A percentile compares a stretch with the other conserved stretches of the same genome.
Conservation (phyloP, 2,329 filamentous ascomycete genomes). For the Erysiphe pulchra region DNA sequence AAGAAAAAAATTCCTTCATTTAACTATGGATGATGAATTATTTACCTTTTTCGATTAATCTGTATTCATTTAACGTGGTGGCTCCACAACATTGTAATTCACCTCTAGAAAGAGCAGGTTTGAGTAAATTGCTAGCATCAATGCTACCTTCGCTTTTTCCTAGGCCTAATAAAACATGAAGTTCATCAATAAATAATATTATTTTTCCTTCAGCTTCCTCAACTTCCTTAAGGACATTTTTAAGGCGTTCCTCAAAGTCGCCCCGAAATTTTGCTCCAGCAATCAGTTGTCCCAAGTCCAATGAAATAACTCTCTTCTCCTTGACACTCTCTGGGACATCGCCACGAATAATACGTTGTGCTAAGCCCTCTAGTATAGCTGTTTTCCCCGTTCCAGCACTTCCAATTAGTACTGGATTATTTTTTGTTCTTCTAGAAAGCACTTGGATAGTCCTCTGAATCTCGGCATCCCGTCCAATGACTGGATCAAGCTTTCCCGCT, state of each 20-base stretch:
- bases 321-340: slow-evolving; percentile 93
- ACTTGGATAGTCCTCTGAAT: slow-evolving; percentile 91
- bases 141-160: slow-evolving; percentile 93
- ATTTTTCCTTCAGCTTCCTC: slow-evolving; percentile 70
- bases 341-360: slow-evolving; percentile 67
- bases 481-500: slow-evolving; percentile 79
- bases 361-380: slow-evolving; percentile 72
- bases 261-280: slow-evolving; percentile 88
- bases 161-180: slow-evolving; percentile 73
- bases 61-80: slow-evolving; percentile 79
- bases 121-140: slow-evolving; percentile 83
- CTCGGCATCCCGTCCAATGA: slow-evolving; percentile 66
- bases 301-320: slow-evolving; percentile 65
- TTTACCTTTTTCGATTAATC: slow-evolving; percentile 55
- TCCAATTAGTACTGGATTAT: slow-evolving; percentile 70
- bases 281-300: slow-evolving; percentile 81
- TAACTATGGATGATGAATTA: not conserved
- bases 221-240: slow-evolving; percentile 67
- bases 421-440: slow-evolving; percentile 76
- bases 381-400: slow-evolving; percentile 72
- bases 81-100: slow-evolving; percentile 90
- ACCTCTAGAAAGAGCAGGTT: slow-evolving; percentile 76
- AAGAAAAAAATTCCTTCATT: not conserved
- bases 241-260: slow-evolving; percentile 85
- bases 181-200: slow-evolving; percentile 84